These are phyloP conservation scores for Pseudogymnoascus sp. DNA, from an alignment of 2,329 filamentous ascomycete genomes.

Conservation along the genomic window DNA sequence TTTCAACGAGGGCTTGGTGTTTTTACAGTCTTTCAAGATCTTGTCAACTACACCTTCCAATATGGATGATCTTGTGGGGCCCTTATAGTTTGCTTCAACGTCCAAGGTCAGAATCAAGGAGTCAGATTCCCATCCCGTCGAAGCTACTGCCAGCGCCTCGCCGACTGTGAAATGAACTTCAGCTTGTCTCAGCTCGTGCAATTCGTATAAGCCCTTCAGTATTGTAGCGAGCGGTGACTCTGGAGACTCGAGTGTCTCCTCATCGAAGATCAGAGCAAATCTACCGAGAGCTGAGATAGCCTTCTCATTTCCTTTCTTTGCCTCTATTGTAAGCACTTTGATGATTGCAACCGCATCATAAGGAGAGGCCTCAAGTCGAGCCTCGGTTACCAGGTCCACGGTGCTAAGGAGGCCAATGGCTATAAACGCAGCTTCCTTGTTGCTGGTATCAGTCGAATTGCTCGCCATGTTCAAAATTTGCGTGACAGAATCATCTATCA, in stretches of 20 bases:
- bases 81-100: slow-evolving; percentile 48
- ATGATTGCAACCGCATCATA: slow-evolving; percentile 35
- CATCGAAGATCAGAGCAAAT: slow-evolving; percentile 55
- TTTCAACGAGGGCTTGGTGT: slow-evolving; percentile 78
- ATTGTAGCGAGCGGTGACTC: slow-evolving; percentile 43
- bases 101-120: slow-evolving; percentile 68
- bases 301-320: slow-evolving; percentile 72
- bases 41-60: slow-evolving; percentile 48
- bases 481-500: slow-evolving; percentile 34
- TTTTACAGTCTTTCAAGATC: slow-evolving; percentile 67
- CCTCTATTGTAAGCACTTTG: slow-evolving; percentile 55
- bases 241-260: slow-evolving; percentile 30
- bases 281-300: slow-evolving; percentile 76
- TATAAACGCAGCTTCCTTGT: slow-evolving; percentile 48
- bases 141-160: slow-evolving; percentile 72
- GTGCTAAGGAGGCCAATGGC: slow-evolving; percentile 55
- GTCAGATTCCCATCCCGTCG: slow-evolving; percentile 76
- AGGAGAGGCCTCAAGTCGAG: slow-evolving; percentile 17
- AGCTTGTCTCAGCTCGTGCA: slow-evolving; percentile 77
- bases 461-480: slow-evolving; percentile 44
- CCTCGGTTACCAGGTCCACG: slow-evolving; percentile 39
- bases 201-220: slow-evolving; percentile 58
- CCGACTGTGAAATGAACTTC: slow-evolving; percentile 89
- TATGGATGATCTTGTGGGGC: slow-evolving; percentile 34
- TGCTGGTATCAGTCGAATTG: slow-evolving; percentile 43